Evolutionary conservation across 2,329 filamentous ascomycete species (phyloP).

Genomic region (Aspergillus sp.): DNA sequence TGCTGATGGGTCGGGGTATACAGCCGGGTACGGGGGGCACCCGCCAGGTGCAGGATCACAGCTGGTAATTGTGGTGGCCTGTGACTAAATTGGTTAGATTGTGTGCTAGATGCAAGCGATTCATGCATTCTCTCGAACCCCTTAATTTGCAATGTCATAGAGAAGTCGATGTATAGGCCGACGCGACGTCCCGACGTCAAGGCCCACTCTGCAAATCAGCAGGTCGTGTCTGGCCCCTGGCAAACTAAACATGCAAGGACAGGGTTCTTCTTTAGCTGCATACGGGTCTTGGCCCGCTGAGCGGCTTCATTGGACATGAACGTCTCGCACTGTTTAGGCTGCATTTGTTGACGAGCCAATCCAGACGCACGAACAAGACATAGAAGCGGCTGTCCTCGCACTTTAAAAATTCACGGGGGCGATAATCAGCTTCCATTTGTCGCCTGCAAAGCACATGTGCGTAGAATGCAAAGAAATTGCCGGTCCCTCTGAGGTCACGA

Average conservation of each 20-base stretch:
- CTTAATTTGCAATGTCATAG: constrained; percentile 7
- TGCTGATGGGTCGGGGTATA: not conserved
- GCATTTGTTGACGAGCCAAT: constrained; percentile 26
- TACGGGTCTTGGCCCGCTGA: constrained; percentile 21
- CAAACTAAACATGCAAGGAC: constrained; percentile 13
- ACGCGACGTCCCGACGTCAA: constrained; percentile 23
- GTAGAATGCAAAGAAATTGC: constrained; percentile 31
- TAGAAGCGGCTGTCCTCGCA: constrained; percentile 21
- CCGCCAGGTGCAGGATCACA: not conserved
- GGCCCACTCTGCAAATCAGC: constrained; percentile 12
- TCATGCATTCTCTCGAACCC: constrained; percentile 8
- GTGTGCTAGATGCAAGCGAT: not conserved
- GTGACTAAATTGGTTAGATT: not conserved
- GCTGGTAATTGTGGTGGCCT: not conserved
- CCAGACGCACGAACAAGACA: constrained; percentile 13
- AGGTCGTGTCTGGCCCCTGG: constrained; percentile 10
- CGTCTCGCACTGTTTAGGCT: constrained; percentile 24
- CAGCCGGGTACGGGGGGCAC: not conserved
- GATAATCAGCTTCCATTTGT: constrained; percentile 32
- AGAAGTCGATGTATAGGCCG: constrained; percentile 20
- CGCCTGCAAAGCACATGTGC: constrained; percentile 26
- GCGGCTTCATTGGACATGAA: constrained; percentile 24
- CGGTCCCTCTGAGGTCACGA: constrained; percentile 39
- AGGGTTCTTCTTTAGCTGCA: constrained; percentile 29
- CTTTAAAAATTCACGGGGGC: constrained; percentile 23